A percentile compares a stretch with the other conserved stretches of the same genome.
Conservation (phyloP, 2,329 filamentous ascomycete species). For the Cryphonectria parasitica region DNA sequence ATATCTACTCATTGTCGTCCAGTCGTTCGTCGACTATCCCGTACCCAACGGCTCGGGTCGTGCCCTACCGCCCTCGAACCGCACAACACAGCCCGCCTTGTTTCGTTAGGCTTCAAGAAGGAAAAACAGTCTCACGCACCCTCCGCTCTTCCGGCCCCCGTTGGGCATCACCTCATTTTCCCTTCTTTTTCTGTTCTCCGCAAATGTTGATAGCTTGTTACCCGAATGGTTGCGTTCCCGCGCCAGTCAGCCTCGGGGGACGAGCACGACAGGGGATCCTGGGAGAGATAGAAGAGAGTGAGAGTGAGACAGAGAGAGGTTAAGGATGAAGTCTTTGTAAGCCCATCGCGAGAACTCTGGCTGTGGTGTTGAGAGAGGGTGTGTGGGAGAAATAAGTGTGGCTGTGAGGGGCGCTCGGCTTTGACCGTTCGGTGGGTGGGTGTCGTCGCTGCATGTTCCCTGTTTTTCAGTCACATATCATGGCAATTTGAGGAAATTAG, state of each 20-base stretch:
- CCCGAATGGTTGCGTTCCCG: background rate
- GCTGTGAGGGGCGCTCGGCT: too few species aligned
- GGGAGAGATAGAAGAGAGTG: background rate
- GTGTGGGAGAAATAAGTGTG: background rate
- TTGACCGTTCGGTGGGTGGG: background rate
- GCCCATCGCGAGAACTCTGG: background rate
- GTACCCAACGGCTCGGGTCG: conserved; percentile 6
- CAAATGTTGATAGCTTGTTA: background rate
- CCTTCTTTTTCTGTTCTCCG: too few species aligned
- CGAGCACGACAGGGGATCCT: background rate
- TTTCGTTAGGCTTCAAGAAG: background rate
- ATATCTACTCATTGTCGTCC: background rate
- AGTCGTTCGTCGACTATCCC: background rate
- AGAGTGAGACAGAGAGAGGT: too few species aligned
- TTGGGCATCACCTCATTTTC: background rate
- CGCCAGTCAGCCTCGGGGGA: background rate
- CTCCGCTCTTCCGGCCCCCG: background rate
- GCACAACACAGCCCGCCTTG: background rate
- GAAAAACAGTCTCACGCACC: background rate
- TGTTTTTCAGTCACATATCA: background rate
- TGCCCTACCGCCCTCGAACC: background rate
- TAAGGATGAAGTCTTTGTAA: background rate
- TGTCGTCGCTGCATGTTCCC: background rate
- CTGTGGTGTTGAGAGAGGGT: background rate
- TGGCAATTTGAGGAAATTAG: background rate